phyloP scores from a whole-genome alignment of 164 flowering plant genomes.

The Umbilicus rupestris region DNA sequence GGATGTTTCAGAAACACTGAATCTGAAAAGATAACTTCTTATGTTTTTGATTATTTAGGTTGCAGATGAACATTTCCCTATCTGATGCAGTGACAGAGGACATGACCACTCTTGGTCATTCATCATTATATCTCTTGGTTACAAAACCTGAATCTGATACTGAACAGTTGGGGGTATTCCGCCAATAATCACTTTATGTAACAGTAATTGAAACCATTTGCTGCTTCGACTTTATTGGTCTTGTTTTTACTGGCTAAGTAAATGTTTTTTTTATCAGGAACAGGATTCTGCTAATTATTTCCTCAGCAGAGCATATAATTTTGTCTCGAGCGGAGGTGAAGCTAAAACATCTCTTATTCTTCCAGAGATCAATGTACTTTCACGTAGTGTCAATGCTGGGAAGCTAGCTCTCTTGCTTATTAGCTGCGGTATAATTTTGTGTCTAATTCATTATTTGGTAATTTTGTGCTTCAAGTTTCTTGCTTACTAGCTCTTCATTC shows the following conservation, averaged over 20 bases:
- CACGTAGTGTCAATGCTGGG: conserved; percentile 16
- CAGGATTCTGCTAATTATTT: not conserved
- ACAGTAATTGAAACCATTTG: not conserved
- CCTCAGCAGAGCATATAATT: conserved; percentile 2
- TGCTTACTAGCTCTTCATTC: conserved; percentile 5
- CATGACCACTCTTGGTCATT: conserved; percentile 5
- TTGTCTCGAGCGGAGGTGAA: conserved; percentile 6
- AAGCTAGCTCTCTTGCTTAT: conserved; percentile 20
- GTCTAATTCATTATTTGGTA: not conserved
- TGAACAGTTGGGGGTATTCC: conserved; percentile 12
- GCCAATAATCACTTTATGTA: not conserved
- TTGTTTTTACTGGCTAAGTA: not conserved
- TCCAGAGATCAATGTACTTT: conserved; percentile 20
- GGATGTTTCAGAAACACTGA: not conserved
- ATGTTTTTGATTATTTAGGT: conserved; percentile 5
- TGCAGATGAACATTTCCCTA: conserved; percentile 12
- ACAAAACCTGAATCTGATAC: conserved; percentile 12
- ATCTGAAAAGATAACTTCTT: not conserved
- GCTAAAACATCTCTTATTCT: conserved; percentile 18
- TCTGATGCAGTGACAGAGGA: conserved; percentile 11
- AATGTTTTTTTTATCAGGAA: not conserved
- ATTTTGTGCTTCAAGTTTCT: not conserved
- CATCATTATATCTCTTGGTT: conserved; percentile 14
- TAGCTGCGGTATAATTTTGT: conserved; percentile 18
- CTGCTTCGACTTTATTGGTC: not conserved